phyloP scores from a whole-genome alignment of 805 yeast genomes.

The Candida piceae region DNA sequence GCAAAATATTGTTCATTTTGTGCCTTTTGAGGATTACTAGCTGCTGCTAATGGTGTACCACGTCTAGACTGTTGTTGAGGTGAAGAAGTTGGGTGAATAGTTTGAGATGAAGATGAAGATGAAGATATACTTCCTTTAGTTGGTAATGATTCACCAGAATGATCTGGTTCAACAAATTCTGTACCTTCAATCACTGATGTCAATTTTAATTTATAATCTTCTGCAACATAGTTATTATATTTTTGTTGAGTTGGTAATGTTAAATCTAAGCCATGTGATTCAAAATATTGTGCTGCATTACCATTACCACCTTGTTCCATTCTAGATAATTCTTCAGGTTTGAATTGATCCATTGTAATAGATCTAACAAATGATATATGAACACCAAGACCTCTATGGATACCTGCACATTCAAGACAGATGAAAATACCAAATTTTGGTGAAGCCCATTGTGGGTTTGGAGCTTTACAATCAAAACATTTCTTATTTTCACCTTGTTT shows the following conservation, averaged over 20 bases:
- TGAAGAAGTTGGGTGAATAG: neutral
- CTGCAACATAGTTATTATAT: conserved; percentile 89
- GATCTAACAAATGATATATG: conserved; percentile 95
- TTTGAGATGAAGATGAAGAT: conserved; percentile 2
- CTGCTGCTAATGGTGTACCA: conserved; percentile 6
- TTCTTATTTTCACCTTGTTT: conserved; percentile 77
- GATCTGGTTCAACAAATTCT: conserved; percentile 64
- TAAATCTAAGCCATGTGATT: conserved; percentile 63
- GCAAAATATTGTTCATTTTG: conserved; percentile 82
- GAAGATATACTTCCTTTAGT: conserved; percentile 8
- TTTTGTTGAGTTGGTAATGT: conserved; percentile 62
- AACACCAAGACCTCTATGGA: conserved; percentile 93
- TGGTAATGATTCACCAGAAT: conserved; percentile 41
- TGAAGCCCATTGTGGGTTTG: conserved; percentile 99
- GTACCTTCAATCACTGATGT: conserved; percentile 71
- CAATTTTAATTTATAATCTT: conserved; percentile 82
- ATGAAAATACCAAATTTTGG: conserved; percentile 97
- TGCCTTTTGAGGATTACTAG: conserved; percentile 35
- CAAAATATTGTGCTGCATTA: conserved; percentile 63
- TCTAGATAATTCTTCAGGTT: conserved; percentile 79
- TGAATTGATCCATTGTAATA: conserved; percentile 98
- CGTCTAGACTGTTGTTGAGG: conserved; percentile 10
- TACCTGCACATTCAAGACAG: conserved; percentile 96
- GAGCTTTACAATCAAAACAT: conserved; percentile 92
- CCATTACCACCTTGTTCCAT: conserved; percentile 96